A percentile compares a stretch with the other conserved stretches of the same genome.
Conservation (phyloP, 73 alveolate genomes). For the Tetrahymena borealis region DNA sequence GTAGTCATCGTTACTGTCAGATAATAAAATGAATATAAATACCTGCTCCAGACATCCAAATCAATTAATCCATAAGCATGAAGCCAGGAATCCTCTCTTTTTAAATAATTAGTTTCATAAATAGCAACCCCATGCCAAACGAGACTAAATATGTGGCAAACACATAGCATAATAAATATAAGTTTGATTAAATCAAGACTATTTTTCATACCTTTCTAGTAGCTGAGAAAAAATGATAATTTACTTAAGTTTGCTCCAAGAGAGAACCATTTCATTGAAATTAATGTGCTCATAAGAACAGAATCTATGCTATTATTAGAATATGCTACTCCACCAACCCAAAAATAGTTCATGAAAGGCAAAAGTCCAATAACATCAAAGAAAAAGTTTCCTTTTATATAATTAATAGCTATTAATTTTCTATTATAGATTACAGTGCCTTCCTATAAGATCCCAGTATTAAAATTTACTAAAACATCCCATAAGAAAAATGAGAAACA, state of each 20-base stretch:
- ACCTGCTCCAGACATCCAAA: not conserved
- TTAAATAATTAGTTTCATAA: not conserved
- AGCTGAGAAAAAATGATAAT: not conserved
- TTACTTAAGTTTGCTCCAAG: not conserved
- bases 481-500: not conserved
- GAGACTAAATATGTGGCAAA: not conserved
- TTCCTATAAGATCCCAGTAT: not conserved
- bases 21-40: slow-evolving; percentile 31
- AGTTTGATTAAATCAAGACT: not conserved
- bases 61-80: not conserved
- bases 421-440: not conserved
- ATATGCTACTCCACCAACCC: not conserved
- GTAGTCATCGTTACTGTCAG: slow-evolving; percentile 34
- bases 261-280: not conserved
- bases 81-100: slow-evolving; percentile 1
- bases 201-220: not conserved
- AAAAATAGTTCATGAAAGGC: not conserved
- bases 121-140: not conserved
- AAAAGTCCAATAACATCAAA: not conserved
- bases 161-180: not conserved
- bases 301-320: not conserved
- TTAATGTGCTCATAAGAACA: not conserved
- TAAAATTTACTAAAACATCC: not conserved
- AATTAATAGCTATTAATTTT: not conserved
- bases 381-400: not conserved